phyloP scores from a whole-genome alignment of 2,329 filamentous ascomycete species.

The Zymoseptoria crescenta region DNA sequence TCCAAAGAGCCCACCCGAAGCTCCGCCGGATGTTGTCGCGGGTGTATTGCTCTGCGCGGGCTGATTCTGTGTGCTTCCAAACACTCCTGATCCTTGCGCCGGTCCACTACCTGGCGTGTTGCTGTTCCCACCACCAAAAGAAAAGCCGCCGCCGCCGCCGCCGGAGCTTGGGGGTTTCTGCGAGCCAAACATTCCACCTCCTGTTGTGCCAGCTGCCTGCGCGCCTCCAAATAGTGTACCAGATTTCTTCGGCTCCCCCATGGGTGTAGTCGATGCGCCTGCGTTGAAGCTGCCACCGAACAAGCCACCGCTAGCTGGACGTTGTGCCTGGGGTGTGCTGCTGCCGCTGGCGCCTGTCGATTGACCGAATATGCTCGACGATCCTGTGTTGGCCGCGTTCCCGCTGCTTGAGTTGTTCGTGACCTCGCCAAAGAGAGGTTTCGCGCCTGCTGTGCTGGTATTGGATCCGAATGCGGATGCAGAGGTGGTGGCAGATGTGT shows the following conservation, averaged over 20 bases:
- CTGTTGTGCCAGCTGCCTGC: neutral
- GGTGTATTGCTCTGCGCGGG: neutral
- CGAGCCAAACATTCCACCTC: conserved; percentile 10
- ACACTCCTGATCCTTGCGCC: neutral
- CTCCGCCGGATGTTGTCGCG: neutral
- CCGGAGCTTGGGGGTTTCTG: neutral
- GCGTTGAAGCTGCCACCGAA: conserved; percentile 9
- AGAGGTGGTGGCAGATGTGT: conserved; percentile 2
- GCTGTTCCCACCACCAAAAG: neutral
- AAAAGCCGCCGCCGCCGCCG: conserved; percentile 4
- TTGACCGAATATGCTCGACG: conserved; percentile 1
- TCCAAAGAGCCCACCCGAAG: neutral
- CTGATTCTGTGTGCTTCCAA: neutral
- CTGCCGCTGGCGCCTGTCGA: conserved; percentile 7
- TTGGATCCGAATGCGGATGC: neutral
- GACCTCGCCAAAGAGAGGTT: conserved; percentile 2
- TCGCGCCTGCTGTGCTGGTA: neutral
- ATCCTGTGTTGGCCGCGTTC: neutral
- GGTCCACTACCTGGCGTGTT: neutral
- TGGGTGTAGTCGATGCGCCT: conserved; percentile 16
- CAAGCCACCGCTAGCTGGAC: conserved; percentile 10
- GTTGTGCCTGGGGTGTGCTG: conserved; percentile 15
- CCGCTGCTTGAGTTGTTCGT: neutral
- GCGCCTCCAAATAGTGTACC: conserved; percentile 4
- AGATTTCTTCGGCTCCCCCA: conserved; percentile 17